Base-by-base conservation (phyloP, 768 basidiomycete genomes). In the Atractiella rhizophila region DNA sequence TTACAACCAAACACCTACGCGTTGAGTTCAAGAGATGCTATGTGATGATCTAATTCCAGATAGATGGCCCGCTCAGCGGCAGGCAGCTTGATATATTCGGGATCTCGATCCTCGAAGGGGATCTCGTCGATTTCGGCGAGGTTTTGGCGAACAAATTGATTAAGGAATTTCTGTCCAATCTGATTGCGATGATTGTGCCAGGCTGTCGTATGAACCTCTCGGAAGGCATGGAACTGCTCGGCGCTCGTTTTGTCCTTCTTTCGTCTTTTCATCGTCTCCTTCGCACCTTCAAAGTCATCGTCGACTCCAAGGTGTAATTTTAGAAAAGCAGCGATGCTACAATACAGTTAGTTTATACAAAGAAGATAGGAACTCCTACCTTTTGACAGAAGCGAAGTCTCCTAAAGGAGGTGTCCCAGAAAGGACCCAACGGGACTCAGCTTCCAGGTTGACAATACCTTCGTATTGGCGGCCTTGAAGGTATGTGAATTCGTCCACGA, bases 111-210 rank as follows among this genome's bases (percentile, higher is more conserved):
- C 0, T 66, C 66, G 61, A 73, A 80, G 2, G 77, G 76, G 42
- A 94, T 94, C 60, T 94, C 86, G 45, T 85, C 83, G 42, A 91
- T 94, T 60, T 94, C 86, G 8, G 86, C 83, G 37, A 86, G 73
- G 53, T 91, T 91, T 76, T 91, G 58, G 28, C 59, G 51, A 15
- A 58, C 58, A 50, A 58, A 60, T 30, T 46, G 47, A 50, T 43
- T 49, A 39, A 57, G 40, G 55, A 56, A 56, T 49, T 60, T 57
- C 55, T 91, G 86, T 3, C 80, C 86, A 11, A 83, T 58, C 40
- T 68, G 61, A 54, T 83, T 73, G 15, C 86, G 74, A 51, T 81
- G 76, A 1, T 73, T 72, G 54, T 91, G 85, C 86, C 86, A 94
- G 50, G 83, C 77, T 28, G 76, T 57, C 30, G 74, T 83, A 52